Base-by-base conservation (phyloP, 768 basidiomycete species). In the Leucocoprinus sp. region DNA sequence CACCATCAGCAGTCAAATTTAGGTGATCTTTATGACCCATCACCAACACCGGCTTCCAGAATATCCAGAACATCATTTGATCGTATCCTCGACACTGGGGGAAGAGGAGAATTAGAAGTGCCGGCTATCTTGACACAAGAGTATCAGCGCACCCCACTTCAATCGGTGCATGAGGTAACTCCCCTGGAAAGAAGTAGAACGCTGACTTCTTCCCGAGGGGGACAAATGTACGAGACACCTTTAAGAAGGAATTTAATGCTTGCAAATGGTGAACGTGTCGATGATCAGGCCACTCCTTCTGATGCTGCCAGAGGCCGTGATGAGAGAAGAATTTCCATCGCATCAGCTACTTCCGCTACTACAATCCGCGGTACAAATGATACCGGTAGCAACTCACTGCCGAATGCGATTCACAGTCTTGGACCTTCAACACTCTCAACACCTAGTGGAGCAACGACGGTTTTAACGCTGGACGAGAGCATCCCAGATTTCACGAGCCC, bases 401-500 rank as follows among this genome's bases (percentile, higher is more conserved):
- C n/a, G n/a, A n/a, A n/a, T n/a, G n/a, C n/a, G n/a, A n/a, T n/a
- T n/a, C n/a, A n/a, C n/a, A n/a, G n/a, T n/a, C n/a, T n/a, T n/a
- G n/a, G n/a, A n/a, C n/a, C n/a, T n/a, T 68, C 77, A 8, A 54
- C 70, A 6, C 57, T 80, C 27, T 76, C 74, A 2, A 74, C 75
- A 0, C 71, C 76, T 0, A 63, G 60, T 36, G 75, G 70, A 46
- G 68, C 80, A 1, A 85, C 84, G 28, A 87, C 83, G 14, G 80
- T 80, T 12, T 45, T 86, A 9, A 83, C 70, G 5, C 64, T 67
- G 23, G 63, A 62, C 48, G 50, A 46, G 17, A 53, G 43, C 60
- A 66, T 66, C n/a, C n/a, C n/a, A n/a, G n/a, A n/a, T n/a, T n/a
- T n/a, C n/a, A n/a, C n/a, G n/a, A n/a, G n/a, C n/a, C n/a, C n/a